Conservation (phyloP, 169 alveolate species). For the Cryptosporidium viatorum region DNA sequence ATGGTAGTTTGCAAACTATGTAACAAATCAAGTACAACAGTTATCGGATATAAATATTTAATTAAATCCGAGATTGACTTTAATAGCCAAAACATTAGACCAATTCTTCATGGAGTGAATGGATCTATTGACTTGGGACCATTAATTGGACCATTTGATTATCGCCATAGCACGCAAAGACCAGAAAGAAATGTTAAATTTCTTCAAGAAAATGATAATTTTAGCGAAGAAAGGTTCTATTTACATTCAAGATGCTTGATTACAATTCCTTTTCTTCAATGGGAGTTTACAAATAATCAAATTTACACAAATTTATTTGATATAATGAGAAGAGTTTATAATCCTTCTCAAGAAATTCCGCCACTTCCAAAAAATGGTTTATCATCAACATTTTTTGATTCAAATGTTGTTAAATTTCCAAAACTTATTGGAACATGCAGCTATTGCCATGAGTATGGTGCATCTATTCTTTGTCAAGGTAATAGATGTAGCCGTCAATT, state of each 20-base stretch:
- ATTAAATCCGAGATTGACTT: slow-evolving; percentile 27
- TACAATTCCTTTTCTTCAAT: slow-evolving; percentile 48
- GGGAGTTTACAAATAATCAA: slow-evolving; percentile 48
- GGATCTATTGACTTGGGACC: slow-evolving; percentile 73
- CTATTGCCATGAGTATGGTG: slow-evolving; percentile 55
- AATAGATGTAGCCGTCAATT: slow-evolving; percentile 45
- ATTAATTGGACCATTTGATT: slow-evolving; percentile 66
- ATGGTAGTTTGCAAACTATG: slow-evolving; percentile 32
- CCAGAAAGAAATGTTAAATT: background rate
- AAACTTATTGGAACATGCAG: slow-evolving; percentile 14
- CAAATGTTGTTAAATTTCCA: slow-evolving; percentile 37
- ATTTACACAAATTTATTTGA: slow-evolving; percentile 69
- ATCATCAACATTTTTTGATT: slow-evolving; percentile 36
- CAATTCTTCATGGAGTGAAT: slow-evolving; percentile 69
- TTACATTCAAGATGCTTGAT: slow-evolving; percentile 62
- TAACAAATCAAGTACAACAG: slow-evolving; percentile 10
- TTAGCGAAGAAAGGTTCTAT: background rate
- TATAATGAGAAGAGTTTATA: slow-evolving; percentile 23
- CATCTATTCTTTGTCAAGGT: slow-evolving; percentile 53
- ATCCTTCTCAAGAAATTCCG: slow-evolving; percentile 10
- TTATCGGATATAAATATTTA: slow-evolving; percentile 33
- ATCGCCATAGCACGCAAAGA: slow-evolving; percentile 15
- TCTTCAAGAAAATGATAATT: background rate
- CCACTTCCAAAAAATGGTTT: slow-evolving; percentile 33
- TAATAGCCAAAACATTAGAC: slow-evolving; percentile 2